Percentiles rank a stretch among this genome's conserved stretches.
Evolutionary conservation across 352 stramenopile genomes (phyloP).

Genomic region (Globisporangium cederbergense): DNA sequence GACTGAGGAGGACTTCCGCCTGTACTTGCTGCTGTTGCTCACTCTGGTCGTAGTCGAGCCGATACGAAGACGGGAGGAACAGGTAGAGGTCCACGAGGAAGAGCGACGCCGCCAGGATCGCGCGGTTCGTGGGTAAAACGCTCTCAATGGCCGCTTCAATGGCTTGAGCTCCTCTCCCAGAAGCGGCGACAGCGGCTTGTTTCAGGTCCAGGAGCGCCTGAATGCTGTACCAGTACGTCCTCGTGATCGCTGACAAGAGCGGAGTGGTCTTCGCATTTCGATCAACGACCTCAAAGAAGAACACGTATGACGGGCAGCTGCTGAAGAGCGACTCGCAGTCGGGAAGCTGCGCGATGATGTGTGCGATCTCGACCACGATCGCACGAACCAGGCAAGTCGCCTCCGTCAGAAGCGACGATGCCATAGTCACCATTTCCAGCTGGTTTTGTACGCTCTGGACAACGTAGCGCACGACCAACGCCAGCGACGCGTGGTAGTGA

Average conservation of each 20-base stretch:
- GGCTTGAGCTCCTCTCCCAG: neutral
- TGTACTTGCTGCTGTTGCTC: neutral
- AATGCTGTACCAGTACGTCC: slow-evolving; percentile 60
- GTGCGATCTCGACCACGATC: slow-evolving; percentile 29
- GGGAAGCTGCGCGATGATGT: slow-evolving; percentile 46
- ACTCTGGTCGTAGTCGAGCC: slow-evolving; percentile 13
- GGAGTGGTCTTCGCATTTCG: slow-evolving; percentile 44
- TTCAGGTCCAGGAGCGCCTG: slow-evolving; percentile 38
- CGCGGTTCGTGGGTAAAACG: slow-evolving; percentile 33
- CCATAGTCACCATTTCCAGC: neutral
- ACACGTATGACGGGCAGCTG: slow-evolving; percentile 52
- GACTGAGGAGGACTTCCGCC: neutral
- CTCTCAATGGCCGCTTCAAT: slow-evolving; percentile 15
- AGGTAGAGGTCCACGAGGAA: slow-evolving; percentile 76
- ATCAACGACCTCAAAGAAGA: slow-evolving; percentile 67
- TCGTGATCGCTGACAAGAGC: slow-evolving; percentile 48
- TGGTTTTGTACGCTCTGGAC: neutral
- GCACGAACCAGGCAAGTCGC: slow-evolving; percentile 15
- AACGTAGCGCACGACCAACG: slow-evolving; percentile 17
- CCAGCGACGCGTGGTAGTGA: slow-evolving; percentile 28
- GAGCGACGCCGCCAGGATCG: slow-evolving; percentile 48
- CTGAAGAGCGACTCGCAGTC: slow-evolving; percentile 58
- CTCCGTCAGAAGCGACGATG: neutral
- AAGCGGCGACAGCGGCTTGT: slow-evolving; percentile 6
- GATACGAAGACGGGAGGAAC: slow-evolving; percentile 64